phyloP scores from a whole-genome alignment of 2,329 filamentous ascomycete species.

The Cladosporium sp. region DNA sequence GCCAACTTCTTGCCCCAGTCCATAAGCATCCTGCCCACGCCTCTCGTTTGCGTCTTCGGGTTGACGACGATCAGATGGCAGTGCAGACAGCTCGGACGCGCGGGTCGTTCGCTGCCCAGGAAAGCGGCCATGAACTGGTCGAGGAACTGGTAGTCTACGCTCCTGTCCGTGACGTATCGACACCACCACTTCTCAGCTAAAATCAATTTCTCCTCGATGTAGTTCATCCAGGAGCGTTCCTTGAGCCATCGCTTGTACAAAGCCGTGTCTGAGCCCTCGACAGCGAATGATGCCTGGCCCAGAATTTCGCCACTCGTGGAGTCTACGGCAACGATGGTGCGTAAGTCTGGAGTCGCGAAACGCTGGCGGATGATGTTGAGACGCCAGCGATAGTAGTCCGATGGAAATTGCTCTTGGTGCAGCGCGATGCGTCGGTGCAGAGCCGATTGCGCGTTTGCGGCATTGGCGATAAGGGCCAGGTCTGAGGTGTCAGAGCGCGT shows the following conservation, averaged over 20 bases:
- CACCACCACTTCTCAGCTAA: not conserved
- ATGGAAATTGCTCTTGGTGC: not conserved
- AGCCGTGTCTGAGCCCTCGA: not conserved
- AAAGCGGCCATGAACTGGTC: slow-evolving; percentile 1
- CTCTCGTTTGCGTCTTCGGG: not conserved
- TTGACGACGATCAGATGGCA: not conserved
- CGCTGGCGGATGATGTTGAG: slow-evolving; percentile 14
- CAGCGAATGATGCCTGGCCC: not conserved
- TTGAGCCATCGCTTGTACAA: not conserved
- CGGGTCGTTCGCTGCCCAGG: not conserved
- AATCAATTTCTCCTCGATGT: not conserved
- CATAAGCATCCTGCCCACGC: slow-evolving; percentile 3
- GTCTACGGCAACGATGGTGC: slow-evolving; percentile 5
- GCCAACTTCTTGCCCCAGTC: slow-evolving; percentile 10
- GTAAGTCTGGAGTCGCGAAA: slow-evolving; percentile 1
- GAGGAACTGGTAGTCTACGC: slow-evolving; percentile 2
- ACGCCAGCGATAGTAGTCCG: slow-evolving; percentile 7
- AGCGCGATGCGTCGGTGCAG: slow-evolving; percentile 9
- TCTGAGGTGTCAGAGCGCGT: slow-evolving; percentile 9
- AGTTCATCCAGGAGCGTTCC: not conserved
- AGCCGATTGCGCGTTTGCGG: not conserved
- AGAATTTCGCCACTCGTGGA: not conserved
- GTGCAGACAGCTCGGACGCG: not conserved
- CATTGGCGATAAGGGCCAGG: slow-evolving; percentile 1
- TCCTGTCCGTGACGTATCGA: slow-evolving; percentile 6